Evolutionary conservation across 2,329 filamentous ascomycete genomes (phyloP).

Genomic region (Ilyonectria mors-panacis): DNA sequence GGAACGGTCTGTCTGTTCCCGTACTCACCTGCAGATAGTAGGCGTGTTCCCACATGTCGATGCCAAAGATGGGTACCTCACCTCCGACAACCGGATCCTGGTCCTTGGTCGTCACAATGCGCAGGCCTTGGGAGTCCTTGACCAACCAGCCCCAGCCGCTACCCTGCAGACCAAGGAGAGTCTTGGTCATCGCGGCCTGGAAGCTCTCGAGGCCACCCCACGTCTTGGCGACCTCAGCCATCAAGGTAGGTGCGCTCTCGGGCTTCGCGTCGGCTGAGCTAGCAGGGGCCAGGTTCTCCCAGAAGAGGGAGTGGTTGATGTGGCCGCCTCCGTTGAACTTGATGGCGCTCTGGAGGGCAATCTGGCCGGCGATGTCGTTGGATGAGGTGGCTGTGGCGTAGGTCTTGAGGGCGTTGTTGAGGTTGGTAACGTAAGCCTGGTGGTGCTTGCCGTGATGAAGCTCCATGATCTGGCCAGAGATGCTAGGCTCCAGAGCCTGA

Average conservation of each 20-base stretch:
- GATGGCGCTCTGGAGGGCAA: constrained; percentile 78
- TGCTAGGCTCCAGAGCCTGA: constrained; percentile 80
- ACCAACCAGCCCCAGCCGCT: constrained; percentile 93
- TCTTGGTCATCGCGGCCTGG: constrained; percentile 74
- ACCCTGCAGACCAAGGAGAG: constrained; percentile 81
- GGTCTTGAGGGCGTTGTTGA: constrained; percentile 76
- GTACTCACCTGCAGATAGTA: constrained; percentile 82
- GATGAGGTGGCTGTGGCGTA: constrained; percentile 70
- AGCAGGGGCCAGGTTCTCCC: constrained; percentile 82
- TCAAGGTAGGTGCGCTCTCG: constrained; percentile 70
- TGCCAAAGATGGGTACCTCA: constrained; percentile 79
- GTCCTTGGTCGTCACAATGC: constrained; percentile 87
- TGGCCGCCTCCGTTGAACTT: constrained; percentile 94
- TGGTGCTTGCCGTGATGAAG: constrained; percentile 86
- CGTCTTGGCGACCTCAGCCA: constrained; percentile 71
- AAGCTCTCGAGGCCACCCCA: constrained; percentile 81
- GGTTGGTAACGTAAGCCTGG: constrained; percentile 82
- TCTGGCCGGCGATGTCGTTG: constrained; percentile 74
- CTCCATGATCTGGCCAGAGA: constrained; percentile 85
- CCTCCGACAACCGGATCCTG: constrained; percentile 81
- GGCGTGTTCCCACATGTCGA: constrained; percentile 96
- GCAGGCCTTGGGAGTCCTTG: constrained; percentile 72
- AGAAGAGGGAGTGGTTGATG: constrained; percentile 94
- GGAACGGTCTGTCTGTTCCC: neutral
- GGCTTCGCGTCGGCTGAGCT: constrained; percentile 70